Evolutionary conservation across 139 green algal genomes (phyloP).

Genomic region (Pycnococcus provasolii): DNA sequence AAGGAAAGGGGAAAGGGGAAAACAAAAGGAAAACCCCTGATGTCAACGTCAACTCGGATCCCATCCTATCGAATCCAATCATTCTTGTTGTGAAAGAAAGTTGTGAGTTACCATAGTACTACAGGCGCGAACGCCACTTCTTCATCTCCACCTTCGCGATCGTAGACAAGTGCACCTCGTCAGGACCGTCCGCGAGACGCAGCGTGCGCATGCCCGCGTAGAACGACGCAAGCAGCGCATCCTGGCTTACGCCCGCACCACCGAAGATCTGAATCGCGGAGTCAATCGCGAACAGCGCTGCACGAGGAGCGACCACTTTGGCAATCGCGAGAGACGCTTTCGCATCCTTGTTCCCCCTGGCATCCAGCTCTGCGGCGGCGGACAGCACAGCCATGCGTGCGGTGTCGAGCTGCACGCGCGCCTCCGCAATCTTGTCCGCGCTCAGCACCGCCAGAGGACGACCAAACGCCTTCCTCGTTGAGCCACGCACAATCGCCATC

Average conservation of each 20-base stretch:
- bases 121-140: conserved; percentile 6
- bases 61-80: too few relatives aligned
- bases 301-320: conserved; percentile 74
- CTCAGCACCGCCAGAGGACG: conserved; percentile 2
- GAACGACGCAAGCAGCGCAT: conserved; percentile 68
- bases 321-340: conserved; percentile 67
- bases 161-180: conserved; percentile 90
- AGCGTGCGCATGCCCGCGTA: conserved; percentile 77
- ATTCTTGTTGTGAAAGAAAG: too few relatives aligned
- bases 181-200: conserved; percentile 87
- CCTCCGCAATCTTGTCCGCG: conserved; percentile 21
- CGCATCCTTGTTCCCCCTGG: conserved; percentile 67
- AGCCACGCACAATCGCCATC: conserved; percentile 42
- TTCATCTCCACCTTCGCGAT: conserved; percentile 72
- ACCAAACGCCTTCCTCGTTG: too few relatives aligned
- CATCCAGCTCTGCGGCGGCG: conserved; percentile 66
- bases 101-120: neutral
- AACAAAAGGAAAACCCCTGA: too few relatives aligned
- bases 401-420: conserved; percentile 25
- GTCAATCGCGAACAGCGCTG: conserved; percentile 60
- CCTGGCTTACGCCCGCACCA: conserved; percentile 65
- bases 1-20: too few relatives aligned
- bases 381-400: conserved; percentile 60
- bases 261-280: conserved; percentile 79
- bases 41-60: too few relatives aligned